Conservation (phyloP, 2,329 filamentous ascomycete genomes). For the Lachnellula subtilissima region DNA sequence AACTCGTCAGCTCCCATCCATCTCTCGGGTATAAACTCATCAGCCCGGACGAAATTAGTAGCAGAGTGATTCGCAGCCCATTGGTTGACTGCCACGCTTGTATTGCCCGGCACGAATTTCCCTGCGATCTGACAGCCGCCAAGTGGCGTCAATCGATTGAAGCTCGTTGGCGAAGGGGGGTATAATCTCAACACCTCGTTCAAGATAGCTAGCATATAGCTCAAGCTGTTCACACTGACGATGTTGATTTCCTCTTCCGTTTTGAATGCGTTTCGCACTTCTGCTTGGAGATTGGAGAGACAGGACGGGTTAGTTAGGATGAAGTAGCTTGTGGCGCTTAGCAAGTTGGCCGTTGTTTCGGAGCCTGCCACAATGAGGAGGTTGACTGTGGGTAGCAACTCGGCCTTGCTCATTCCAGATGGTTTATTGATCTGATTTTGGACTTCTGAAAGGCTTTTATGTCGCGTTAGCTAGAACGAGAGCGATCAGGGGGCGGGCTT, state of each 20-base stretch:
- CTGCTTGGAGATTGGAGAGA: conserved; percentile 32
- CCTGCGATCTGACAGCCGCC: neutral
- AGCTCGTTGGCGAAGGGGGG: neutral
- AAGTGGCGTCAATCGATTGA: neutral
- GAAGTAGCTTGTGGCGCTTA: conserved; percentile 35
- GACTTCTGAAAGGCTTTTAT: neutral
- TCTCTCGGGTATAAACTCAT: conserved; percentile 20
- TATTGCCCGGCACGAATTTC: conserved; percentile 6
- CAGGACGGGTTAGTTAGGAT: conserved; percentile 46
- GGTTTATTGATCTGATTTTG: neutral
- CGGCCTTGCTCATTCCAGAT: neutral
- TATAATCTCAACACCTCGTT: conserved; percentile 8
- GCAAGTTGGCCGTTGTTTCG: conserved; percentile 30
- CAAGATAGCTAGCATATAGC: conserved; percentile 2
- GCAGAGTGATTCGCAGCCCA: neutral
- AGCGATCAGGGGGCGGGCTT: neutral
- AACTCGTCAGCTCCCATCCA: conserved; percentile 29
- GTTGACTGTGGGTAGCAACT: neutral
- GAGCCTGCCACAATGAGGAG: neutral
- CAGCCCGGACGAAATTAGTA: conserved; percentile 9
- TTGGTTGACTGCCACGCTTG: neutral
- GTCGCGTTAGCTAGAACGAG: neutral
- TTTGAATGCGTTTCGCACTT: conserved; percentile 38
- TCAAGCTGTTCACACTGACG: neutral
- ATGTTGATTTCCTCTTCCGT: conserved; percentile 14